Percentiles rank a stretch among this genome's conserved stretches.
Conservation (phyloP, 257 asterid species). For the Cruciata laevipes region DNA sequence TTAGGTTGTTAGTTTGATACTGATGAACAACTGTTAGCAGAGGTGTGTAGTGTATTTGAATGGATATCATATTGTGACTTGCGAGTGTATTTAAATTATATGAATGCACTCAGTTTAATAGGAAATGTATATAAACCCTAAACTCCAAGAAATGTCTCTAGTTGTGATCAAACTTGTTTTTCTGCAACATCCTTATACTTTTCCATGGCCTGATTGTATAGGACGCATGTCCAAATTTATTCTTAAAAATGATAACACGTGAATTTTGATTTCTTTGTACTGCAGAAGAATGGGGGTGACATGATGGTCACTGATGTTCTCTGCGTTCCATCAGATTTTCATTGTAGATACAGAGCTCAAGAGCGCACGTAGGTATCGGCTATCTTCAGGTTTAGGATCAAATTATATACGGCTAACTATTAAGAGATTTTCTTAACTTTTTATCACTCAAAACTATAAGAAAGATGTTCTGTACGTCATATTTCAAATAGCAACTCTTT, state of each 20-base stretch:
- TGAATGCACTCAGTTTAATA: not conserved
- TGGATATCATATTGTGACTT: not conserved
- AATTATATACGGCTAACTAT: not conserved
- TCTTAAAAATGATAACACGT: conserved; percentile 13
- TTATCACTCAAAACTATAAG: not conserved
- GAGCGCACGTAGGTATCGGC: conserved; percentile 94
- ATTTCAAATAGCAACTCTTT: not conserved
- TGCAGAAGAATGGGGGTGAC: conserved; percentile 86
- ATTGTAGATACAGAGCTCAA: conserved; percentile 76
- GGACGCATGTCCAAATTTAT: not conserved
- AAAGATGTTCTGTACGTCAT: not conserved
- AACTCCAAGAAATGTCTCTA: not conserved
- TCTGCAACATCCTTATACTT: not conserved
- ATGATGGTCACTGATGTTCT: conserved; percentile 67
- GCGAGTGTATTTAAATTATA: not conserved
- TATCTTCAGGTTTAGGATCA: conserved; percentile 11
- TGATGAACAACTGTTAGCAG: not conserved
- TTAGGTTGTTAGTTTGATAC: not conserved
- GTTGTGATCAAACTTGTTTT: not conserved
- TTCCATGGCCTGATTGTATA: too few species aligned
- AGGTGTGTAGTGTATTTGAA: too few species aligned
- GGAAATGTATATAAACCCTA: not conserved
- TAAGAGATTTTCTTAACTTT: not conserved
- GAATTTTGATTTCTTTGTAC: conserved; percentile 18
- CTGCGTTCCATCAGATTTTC: conserved; percentile 78